phyloP scores from a whole-genome alignment of 1,139 yeast species.

The Suhomyces terraborum region DNA sequence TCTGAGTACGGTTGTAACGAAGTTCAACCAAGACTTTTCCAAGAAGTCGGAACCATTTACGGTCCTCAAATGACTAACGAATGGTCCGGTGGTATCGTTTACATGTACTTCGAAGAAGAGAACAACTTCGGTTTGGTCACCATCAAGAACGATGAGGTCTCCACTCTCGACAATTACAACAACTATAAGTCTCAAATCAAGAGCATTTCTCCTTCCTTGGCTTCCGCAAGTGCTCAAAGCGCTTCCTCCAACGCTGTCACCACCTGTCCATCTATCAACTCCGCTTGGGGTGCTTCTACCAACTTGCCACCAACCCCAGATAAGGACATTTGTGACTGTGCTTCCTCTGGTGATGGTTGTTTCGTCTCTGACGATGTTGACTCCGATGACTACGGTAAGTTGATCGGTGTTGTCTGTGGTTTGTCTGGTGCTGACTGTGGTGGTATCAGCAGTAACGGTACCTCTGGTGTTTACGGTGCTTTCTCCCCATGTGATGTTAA shows the following conservation, averaged over 20 bases:
- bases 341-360: conserved; percentile 21
- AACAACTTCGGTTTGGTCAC: conserved; percentile 70
- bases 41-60: conserved; percentile 66
- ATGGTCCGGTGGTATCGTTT: conserved; percentile 68
- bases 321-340: conserved; percentile 57
- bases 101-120: conserved; percentile 71
- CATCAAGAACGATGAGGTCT: conserved; percentile 37
- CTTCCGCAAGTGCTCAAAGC: conserved; percentile 19
- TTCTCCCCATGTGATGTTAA: conserved; percentile 40
- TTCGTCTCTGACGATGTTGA: conserved; percentile 20
- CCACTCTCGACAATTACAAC: conserved; percentile 54
- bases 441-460: conserved; percentile 63
- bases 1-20: conserved; percentile 93
- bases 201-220: conserved; percentile 37
- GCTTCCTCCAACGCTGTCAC: conserved; percentile 18
- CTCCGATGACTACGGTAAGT: conserved; percentile 43
- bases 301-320: conserved; percentile 72
- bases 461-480: conserved; percentile 35
- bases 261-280: conserved; percentile 46
- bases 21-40: conserved; percentile 65
- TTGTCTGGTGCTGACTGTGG: conserved; percentile 46
- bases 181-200: conserved; percentile 55
- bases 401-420: conserved; percentile 57
- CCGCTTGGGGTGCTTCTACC: conserved; percentile 28
- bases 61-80: conserved; percentile 44